These are phyloP conservation scores for Flaveria trinervia DNA, from an alignment of 129 eudicot genomes.

Conservation along the genomic window DNA sequence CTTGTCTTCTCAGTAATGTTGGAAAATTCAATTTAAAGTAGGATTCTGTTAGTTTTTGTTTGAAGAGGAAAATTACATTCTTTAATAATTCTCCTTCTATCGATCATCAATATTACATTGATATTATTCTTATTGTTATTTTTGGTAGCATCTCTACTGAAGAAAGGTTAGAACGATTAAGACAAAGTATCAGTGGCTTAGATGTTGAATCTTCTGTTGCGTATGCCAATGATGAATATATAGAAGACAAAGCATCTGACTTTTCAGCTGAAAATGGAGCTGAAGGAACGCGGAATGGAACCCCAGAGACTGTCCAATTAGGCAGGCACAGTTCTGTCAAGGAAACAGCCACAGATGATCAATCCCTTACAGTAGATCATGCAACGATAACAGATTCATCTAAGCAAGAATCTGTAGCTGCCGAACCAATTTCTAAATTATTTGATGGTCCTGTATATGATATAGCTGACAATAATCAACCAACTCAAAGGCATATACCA, in stretches of 20 bases:
- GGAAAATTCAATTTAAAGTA: constrained; percentile 4
- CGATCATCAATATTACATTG: neutral
- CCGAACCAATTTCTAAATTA: constrained; percentile 37
- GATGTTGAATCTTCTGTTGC: constrained; percentile 50
- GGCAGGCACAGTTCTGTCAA: constrained; percentile 39
- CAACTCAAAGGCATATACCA: constrained; percentile 55
- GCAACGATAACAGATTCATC: constrained; percentile 36
- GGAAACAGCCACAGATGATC: constrained; percentile 36
- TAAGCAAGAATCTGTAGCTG: constrained; percentile 40
- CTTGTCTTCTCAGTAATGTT: constrained; percentile 18
- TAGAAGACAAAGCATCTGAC: constrained; percentile 45
- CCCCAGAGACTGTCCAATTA: constrained; percentile 43
- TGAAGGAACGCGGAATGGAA: constrained; percentile 40
- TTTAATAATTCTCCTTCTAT: neutral
- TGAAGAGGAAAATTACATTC: constrained; percentile 2
- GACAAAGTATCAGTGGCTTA: constrained; percentile 54
- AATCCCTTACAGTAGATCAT: constrained; percentile 30
- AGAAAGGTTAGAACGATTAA: constrained; percentile 86
- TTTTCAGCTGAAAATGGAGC: constrained; percentile 43
- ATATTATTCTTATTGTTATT: neutral
- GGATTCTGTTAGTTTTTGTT: constrained; percentile 3
- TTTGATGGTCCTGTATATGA: constrained; percentile 41
- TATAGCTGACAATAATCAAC: constrained; percentile 39
- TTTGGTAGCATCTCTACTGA: constrained; percentile 76
- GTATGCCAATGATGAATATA: constrained; percentile 43